Conservation (phyloP, 352 stramenopile species). For the Phytophthora syringae region DNA sequence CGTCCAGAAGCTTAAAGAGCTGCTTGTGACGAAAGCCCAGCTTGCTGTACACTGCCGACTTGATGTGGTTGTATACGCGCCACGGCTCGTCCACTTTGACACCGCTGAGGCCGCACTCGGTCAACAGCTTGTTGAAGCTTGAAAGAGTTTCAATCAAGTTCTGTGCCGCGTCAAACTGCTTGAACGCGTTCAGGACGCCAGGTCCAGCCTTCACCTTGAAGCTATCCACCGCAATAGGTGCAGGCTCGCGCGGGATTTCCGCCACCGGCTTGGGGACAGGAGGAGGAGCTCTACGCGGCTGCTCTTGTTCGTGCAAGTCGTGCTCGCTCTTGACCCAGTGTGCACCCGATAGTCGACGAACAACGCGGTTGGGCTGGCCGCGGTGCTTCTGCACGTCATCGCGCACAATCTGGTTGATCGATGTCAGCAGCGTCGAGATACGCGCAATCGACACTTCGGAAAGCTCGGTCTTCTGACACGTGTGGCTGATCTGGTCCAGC, state of each 20-base stretch:
- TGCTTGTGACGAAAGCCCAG: constrained; percentile 80
- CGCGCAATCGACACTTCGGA: constrained; percentile 68
- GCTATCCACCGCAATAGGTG: constrained; percentile 40
- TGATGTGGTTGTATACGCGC: constrained; percentile 75
- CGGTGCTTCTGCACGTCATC: constrained; percentile 65
- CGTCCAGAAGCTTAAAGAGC: constrained; percentile 76
- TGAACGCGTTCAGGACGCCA: constrained; percentile 65
- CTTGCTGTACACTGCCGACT: constrained; percentile 58
- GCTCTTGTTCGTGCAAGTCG: constrained; percentile 26
- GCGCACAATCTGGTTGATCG: constrained; percentile 70
- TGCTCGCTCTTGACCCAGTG: constrained; percentile 37
- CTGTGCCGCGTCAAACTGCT: constrained; percentile 64
- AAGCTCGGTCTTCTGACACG: constrained; percentile 65
- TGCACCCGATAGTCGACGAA: constrained; percentile 52
- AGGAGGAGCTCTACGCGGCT: constrained; percentile 12
- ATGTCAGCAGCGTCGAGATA: constrained; percentile 70
- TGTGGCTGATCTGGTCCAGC: constrained; percentile 58
- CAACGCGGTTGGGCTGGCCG: constrained; percentile 42
- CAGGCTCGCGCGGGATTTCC: constrained; percentile 29
- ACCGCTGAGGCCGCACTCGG: constrained; percentile 59
- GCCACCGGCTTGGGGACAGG: constrained; percentile 20
- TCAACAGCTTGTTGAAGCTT: constrained; percentile 63
- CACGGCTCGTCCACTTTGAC: constrained; percentile 57
- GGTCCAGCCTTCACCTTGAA: constrained; percentile 44
- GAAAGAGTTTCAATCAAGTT: constrained; percentile 64